Percentiles rank a stretch among this genome's conserved stretches.
phyloP scores from a whole-genome alignment of 768 basidiomycete species.

The Serpula lacrymans region DNA sequence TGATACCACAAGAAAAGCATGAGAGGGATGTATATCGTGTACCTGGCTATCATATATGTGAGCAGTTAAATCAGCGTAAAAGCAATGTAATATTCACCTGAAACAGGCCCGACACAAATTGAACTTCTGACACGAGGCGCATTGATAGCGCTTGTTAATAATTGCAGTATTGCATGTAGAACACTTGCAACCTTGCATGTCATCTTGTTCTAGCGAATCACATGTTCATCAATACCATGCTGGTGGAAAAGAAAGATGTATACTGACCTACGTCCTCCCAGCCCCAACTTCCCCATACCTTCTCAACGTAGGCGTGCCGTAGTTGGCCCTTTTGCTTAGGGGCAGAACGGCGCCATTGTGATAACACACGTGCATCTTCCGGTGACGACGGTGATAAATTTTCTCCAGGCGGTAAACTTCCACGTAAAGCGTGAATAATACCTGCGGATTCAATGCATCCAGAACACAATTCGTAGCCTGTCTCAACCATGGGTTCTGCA shows the following conservation, averaged over 20 bases:
- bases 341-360: constrained; percentile 63
- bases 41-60: constrained; percentile 56
- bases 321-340: constrained; percentile 71
- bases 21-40: constrained; percentile 86
- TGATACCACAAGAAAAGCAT: constrained; percentile 81
- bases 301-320: constrained; percentile 84
- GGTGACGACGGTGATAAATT: constrained; percentile 46
- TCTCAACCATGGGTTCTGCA: constrained; percentile 11
- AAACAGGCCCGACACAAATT: constrained; percentile 83
- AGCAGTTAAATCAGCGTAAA: constrained; percentile 5
- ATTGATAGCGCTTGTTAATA: constrained; percentile 72
- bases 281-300: constrained; percentile 76
- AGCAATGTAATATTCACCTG: constrained; percentile 42
- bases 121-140: constrained; percentile 75
- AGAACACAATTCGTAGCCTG: constrained; percentile 83
- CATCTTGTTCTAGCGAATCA: constrained; percentile 77
- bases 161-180: constrained; percentile 75
- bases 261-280: constrained; percentile 88
- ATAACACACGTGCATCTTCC: constrained; percentile 48
- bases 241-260: neutral
- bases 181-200: constrained; percentile 60
- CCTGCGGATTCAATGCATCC: constrained; percentile 77
- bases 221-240: constrained; percentile 6
- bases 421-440: constrained; percentile 71
- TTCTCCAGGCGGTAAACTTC: constrained; percentile 39